A percentile compares a stretch with the other conserved stretches of the same genome.
phyloP scores from a whole-genome alignment of 2,329 filamentous ascomycete genomes.

The Microsporum audouinii region DNA sequence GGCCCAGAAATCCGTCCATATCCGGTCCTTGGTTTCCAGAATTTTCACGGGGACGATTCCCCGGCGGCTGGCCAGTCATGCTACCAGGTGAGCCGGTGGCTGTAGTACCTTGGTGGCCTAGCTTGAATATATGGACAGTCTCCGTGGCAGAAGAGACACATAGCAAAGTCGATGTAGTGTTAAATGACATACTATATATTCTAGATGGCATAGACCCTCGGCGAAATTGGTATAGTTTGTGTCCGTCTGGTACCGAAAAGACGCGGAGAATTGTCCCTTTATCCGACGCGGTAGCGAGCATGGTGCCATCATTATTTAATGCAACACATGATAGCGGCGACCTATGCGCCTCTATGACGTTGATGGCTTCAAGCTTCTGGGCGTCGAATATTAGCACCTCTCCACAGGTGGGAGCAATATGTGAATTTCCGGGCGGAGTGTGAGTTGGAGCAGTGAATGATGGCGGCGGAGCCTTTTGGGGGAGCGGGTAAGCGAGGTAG shows the following conservation, averaged over 20 bases:
- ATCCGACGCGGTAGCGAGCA: conserved; percentile 89
- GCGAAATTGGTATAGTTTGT: conserved; percentile 92
- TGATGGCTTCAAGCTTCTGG: conserved; percentile 77
- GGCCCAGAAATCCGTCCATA: conserved; percentile 24
- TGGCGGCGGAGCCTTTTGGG: conserved; percentile 47
- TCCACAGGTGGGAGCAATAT: conserved; percentile 73
- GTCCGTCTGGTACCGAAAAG: conserved; percentile 79
- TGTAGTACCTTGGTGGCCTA: conserved; percentile 38
- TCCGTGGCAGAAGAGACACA: conserved; percentile 95
- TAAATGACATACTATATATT: conserved; percentile 99
- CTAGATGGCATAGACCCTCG: conserved; percentile 89
- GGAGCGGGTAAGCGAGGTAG: conserved; percentile 86
- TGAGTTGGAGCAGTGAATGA: conserved; percentile 57
- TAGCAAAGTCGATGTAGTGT: conserved; percentile 79
- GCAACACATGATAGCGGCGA: conserved; percentile 83
- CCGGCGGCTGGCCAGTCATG: conserved; percentile 20
- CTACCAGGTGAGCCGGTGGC: conserved; percentile 15
- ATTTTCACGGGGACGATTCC: conserved; percentile 25
- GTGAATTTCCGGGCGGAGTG: conserved; percentile 60
- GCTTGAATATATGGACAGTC: conserved; percentile 90
- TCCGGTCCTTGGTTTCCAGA: conserved; percentile 13
- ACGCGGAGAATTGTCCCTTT: conserved; percentile 96
- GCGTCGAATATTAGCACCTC: conserved; percentile 92
- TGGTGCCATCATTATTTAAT: conserved; percentile 80
- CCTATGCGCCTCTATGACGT: conserved; percentile 89